These are phyloP conservation scores for Mortierella sp. DNA, from an alignment of 371 early-diverging fungal genomes.

Conservation along the genomic window DNA sequence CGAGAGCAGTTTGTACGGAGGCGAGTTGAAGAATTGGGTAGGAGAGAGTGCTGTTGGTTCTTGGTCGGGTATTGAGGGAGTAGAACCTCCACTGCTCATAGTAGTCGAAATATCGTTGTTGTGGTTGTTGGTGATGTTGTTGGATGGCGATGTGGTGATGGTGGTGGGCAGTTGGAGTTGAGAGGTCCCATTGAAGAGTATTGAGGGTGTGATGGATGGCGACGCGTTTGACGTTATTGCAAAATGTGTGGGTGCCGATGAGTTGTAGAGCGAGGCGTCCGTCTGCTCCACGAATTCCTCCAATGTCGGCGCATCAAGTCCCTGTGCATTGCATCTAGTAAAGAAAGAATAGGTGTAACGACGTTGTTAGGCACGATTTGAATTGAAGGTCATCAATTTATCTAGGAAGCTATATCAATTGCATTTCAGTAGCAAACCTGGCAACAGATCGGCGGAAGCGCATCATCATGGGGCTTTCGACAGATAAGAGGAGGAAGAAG, in stretches of 20 bases:
- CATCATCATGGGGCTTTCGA: conserved; percentile 83
- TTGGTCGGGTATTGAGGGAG: not conserved
- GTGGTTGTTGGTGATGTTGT: conserved; percentile 8
- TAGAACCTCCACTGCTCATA: not conserved
- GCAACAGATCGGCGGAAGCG: conserved; percentile 72
- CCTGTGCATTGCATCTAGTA: conserved; percentile 15
- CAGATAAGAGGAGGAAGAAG: conserved; percentile 85
- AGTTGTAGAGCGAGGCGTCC: conserved; percentile 61
- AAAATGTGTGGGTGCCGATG: conserved; percentile 17
- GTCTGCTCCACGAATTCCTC: conserved; percentile 63
- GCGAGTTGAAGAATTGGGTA: conserved; percentile 1
- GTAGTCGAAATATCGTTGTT: too few species aligned
- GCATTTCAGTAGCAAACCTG: conserved; percentile 39
- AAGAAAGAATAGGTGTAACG: not conserved
- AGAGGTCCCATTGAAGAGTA: not conserved
- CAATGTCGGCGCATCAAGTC: conserved; percentile 46
- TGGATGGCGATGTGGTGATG: not conserved
- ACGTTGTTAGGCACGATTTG: not conserved
- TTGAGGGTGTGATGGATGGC: conserved; percentile 14
- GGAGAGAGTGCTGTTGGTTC: conserved; percentile 3
- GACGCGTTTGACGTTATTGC: not conserved
- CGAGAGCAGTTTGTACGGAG: conserved; percentile 62
- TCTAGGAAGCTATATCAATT: not conserved
- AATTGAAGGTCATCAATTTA: too few species aligned
- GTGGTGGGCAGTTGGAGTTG: not conserved